These are phyloP conservation scores for Pseudocercospora musae DNA, from an alignment of 2,329 filamentous ascomycete species.

Conservation along the genomic window DNA sequence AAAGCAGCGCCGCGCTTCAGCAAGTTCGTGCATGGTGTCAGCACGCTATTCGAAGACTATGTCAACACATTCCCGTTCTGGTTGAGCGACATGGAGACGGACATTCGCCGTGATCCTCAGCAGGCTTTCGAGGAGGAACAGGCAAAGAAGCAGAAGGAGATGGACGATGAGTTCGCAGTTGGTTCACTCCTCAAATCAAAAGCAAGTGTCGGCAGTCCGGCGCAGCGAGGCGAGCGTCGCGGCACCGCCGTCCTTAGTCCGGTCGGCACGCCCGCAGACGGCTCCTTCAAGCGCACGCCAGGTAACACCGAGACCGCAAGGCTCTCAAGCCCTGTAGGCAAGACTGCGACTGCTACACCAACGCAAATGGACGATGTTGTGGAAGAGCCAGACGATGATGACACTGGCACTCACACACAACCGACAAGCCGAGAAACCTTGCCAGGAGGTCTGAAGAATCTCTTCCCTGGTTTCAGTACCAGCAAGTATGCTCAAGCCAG, in stretches of 20 bases:
- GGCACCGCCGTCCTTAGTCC: conserved; percentile 65
- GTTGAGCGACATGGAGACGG: conserved; percentile 84
- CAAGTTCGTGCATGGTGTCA: conserved; percentile 93
- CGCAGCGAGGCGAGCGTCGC: conserved; percentile 40
- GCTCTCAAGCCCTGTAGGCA: conserved; percentile 16
- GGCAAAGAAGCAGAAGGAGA: conserved; percentile 72
- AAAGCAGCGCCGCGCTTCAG: conserved; percentile 88
- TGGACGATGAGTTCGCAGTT: conserved; percentile 83
- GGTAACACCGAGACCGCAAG: conserved; percentile 6
- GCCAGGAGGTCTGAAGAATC: conserved; percentile 60
- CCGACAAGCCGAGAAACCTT: conserved; percentile 38
- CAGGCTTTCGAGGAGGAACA: conserved; percentile 89
- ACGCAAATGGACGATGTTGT: conserved; percentile 36
- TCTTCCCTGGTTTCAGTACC: conserved; percentile 79
- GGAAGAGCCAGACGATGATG: conserved; percentile 49
- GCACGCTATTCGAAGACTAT: conserved; percentile 85
- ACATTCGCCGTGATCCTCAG: conserved; percentile 91
- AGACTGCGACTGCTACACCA: conserved; percentile 18
- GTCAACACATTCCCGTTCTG: conserved; percentile 97
- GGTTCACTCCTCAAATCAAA: conserved; percentile 72
- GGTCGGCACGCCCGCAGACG: conserved; percentile 55
- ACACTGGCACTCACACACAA: conserved; percentile 41
- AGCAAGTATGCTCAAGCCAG: conserved; percentile 66
- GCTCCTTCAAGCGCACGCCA: conserved; percentile 11
- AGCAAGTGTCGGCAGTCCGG: conserved; percentile 33